Percentiles rank a stretch among this genome's conserved stretches.
Conservation (phyloP, 164 flowering plant species). For the Vitis labrusca region DNA sequence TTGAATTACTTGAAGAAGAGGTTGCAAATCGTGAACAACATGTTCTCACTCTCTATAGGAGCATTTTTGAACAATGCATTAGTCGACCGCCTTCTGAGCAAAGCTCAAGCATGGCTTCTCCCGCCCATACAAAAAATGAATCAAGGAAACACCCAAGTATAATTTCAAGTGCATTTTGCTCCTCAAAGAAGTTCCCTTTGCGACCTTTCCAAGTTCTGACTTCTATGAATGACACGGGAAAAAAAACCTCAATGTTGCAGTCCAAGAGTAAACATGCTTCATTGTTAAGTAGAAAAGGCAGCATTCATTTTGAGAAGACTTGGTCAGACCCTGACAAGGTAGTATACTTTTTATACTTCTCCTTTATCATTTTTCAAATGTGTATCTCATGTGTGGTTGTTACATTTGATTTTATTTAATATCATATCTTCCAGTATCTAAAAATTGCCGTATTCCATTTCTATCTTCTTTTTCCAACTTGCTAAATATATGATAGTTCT, state of each 20-base stretch:
- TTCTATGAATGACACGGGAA: constrained; percentile 45
- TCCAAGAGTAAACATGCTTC: constrained; percentile 43
- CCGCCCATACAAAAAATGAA: constrained; percentile 56
- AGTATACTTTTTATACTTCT: constrained; percentile 2
- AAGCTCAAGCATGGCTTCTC: constrained; percentile 64
- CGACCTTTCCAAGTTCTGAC: constrained; percentile 60
- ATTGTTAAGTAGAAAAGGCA: constrained; percentile 27
- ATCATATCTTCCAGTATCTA: background rate
- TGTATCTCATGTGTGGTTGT: background rate
- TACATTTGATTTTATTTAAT: background rate
- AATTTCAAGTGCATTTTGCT: constrained; percentile 82
- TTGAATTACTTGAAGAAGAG: constrained; percentile 86
- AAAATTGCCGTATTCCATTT: too few relatives aligned
- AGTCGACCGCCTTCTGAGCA: constrained; percentile 62
- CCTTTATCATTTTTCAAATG: background rate
- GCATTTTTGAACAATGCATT: constrained; percentile 62
- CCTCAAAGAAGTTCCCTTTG: constrained; percentile 70
- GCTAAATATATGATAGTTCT: too few relatives aligned
- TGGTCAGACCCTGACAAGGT: constrained; percentile 47
- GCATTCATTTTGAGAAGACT: constrained; percentile 26
- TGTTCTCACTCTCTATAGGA: constrained; percentile 82
- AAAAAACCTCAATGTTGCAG: constrained; percentile 34
- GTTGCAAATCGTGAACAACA: constrained; percentile 84
- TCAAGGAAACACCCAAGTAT: constrained; percentile 72
- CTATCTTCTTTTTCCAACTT: too few relatives aligned